Evolutionary conservation across 2,329 filamentous ascomycete genomes (phyloP).

Genomic region (Ophiosphaerella herpotricha): DNA sequence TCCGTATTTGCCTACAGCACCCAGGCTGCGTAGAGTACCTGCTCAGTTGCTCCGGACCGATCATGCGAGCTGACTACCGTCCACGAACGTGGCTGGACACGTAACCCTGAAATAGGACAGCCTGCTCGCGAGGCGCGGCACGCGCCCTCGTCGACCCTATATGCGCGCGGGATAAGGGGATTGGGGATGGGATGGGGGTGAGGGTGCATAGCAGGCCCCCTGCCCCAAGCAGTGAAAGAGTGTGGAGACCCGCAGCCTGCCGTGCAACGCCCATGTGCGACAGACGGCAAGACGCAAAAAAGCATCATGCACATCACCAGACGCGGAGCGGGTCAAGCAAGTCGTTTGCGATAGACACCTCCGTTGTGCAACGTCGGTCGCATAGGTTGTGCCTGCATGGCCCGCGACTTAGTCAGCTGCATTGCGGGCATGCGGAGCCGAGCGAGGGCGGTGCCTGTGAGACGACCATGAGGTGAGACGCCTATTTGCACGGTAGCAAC

Average conservation of each 20-base stretch:
- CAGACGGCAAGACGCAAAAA: background rate
- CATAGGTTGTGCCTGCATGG: background rate
- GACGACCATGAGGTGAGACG: constrained; percentile 15
- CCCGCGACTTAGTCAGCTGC: constrained; percentile 1
- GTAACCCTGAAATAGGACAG: background rate
- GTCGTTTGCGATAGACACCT: no score
- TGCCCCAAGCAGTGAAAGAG: constrained; percentile 13
- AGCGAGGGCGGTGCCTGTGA: constrained; percentile 9
- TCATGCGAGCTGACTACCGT: constrained; percentile 1
- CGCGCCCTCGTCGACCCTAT: constrained; percentile 1
- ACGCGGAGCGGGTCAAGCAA: no score
- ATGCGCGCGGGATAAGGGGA: no score
- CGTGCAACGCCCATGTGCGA: no score
- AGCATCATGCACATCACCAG: background rate
- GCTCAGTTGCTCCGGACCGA: constrained; percentile 1
- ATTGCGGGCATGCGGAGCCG: background rate
- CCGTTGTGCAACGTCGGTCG: no score
- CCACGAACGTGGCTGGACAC: background rate
- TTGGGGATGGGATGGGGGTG: no score
- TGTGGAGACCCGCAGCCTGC: no score
- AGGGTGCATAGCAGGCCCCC: background rate
- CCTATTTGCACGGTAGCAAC: background rate
- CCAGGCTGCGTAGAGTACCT: no score
- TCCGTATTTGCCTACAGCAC: no score
- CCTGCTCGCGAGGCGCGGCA: constrained; percentile 10